A percentile compares a stretch with the other conserved stretches of the same genome.
These are phyloP conservation scores for Sherardia arvensis DNA, from an alignment of 257 asterid genomes.

Conservation along the genomic window DNA sequence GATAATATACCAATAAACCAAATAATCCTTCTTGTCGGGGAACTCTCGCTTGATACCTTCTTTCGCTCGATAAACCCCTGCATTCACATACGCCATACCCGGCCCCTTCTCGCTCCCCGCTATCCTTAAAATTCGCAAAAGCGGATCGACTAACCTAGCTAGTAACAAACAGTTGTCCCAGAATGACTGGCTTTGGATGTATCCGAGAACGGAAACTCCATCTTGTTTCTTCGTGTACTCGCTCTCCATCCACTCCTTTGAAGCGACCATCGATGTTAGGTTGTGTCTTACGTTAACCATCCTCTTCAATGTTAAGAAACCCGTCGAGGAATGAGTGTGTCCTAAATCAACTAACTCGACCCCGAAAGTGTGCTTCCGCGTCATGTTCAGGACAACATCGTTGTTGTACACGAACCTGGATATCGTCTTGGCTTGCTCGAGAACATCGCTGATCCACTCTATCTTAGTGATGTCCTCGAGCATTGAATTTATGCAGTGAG, in stretches of 20 bases:
- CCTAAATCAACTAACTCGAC: slow-evolving; percentile 77
- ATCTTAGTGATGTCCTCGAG: slow-evolving; percentile 62
- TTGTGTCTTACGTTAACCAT: slow-evolving; percentile 60
- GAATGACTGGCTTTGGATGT: slow-evolving; percentile 46
- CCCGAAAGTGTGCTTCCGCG: slow-evolving; percentile 70
- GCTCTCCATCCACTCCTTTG: slow-evolving; percentile 85
- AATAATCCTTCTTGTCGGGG: slow-evolving; percentile 46
- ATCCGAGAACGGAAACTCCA: slow-evolving; percentile 44
- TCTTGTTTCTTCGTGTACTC: slow-evolving; percentile 62
- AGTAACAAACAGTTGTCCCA: slow-evolving; percentile 60
- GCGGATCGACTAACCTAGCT: slow-evolving; percentile 50
- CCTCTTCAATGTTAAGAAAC: slow-evolving; percentile 63
- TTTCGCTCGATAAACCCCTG: slow-evolving; percentile 80
- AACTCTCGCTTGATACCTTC: slow-evolving; percentile 80
- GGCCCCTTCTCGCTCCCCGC: slow-evolving; percentile 69
- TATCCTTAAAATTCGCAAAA: slow-evolving; percentile 62
- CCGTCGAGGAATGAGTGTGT: slow-evolving; percentile 45
- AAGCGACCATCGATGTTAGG: slow-evolving; percentile 76
- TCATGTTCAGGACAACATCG: slow-evolving; percentile 51
- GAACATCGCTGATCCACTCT: slow-evolving; percentile 39
- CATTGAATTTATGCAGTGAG: slow-evolving; percentile 62
- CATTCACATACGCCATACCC: slow-evolving; percentile 78
- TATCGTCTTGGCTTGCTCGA: slow-evolving; percentile 70
- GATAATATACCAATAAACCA: slow-evolving; percentile 71
- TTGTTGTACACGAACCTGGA: slow-evolving; percentile 66